phyloP scores from a whole-genome alignment of 2,329 filamentous ascomycete genomes.

The Pseudogymnoascus sp. region DNA sequence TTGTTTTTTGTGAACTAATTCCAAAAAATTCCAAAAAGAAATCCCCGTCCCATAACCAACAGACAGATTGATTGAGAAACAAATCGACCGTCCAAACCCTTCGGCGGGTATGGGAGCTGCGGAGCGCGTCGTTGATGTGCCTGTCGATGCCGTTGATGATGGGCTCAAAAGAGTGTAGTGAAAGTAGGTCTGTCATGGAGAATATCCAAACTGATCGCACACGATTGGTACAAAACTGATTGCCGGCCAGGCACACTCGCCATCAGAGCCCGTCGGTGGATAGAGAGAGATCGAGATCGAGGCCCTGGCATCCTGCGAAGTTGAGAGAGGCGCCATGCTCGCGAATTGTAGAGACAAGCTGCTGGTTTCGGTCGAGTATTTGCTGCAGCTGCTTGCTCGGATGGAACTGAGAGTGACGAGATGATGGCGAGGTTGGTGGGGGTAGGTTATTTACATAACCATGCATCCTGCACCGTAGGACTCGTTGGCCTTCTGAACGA shows the following conservation, averaged over 20 bases:
- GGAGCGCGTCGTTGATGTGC: neutral
- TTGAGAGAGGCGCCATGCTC: neutral
- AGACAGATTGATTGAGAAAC: neutral
- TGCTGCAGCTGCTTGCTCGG: neutral
- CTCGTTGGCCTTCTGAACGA: neutral
- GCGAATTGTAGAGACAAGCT: neutral
- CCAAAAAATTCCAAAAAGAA: neutral
- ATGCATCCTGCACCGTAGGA: neutral
- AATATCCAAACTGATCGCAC: neutral
- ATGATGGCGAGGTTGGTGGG: neutral
- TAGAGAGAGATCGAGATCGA: neutral
- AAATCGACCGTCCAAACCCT: neutral
- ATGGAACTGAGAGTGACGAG: neutral
- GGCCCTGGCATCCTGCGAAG: neutral
- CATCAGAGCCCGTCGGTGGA: neutral
- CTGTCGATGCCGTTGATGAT: neutral
- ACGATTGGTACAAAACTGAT: neutral
- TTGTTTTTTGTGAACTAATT: neutral
- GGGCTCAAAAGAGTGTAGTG: neutral
- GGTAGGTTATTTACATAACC: neutral
- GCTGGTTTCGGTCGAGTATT: neutral
- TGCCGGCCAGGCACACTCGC: neutral
- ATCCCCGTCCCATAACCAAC: neutral
- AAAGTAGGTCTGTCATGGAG: neutral
- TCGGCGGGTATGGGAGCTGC: neutral